Base-by-base conservation (phyloP, 2,329 filamentous ascomycete genomes). In the Thelonectria olida region DNA sequence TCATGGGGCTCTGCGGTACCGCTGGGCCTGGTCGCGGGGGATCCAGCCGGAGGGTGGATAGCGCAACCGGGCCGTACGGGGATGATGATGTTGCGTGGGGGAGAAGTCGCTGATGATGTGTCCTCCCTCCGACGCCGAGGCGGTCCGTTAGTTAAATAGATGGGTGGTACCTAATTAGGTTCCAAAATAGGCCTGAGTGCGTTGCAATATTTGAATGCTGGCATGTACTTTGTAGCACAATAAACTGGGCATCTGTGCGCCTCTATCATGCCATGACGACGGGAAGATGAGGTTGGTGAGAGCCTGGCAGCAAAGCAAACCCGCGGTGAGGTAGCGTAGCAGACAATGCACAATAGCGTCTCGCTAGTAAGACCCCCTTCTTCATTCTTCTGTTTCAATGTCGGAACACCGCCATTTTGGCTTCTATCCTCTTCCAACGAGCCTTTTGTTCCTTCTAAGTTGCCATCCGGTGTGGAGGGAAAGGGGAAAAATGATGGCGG, bases 31-130 rank as follows among this genome's bases (percentile, higher is more conserved):
- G n/a, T n/a, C 34, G 48, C 31, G 55, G 42, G 49, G 48, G 49
- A 41, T 39, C 42, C 34, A 59, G 56, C 45, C 45, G 56, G 49
- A 15, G 54, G 22, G 54, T 44, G 47, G 47, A 17, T 28, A 28
- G 22, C 17, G 36, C 20, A n/a, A 23, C 48, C 34, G 52, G 52
- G 25, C 44, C 19, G 42, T 10, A 12, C 42, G 22, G 42, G 23
- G 39, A 20, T 20, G 17, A 20, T 20, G 39, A 39, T 39, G 39
- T 42, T 42, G 42, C 52, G 52, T 55, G 52, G 52, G 52, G 52
- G 52, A 13, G 39, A 38, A 27, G 28, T 54, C 25, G 28, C 25
- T 54, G 41, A 47, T 47, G 52, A 54, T 39, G 52, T 54, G 52
- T 42, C 52, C 52, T 45, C 19, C 39, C n/a, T n/a, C n/a, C n/a